These are phyloP conservation scores for Phytophthora constricta DNA, from an alignment of 352 stramenopile species.

Conservation along the genomic window DNA sequence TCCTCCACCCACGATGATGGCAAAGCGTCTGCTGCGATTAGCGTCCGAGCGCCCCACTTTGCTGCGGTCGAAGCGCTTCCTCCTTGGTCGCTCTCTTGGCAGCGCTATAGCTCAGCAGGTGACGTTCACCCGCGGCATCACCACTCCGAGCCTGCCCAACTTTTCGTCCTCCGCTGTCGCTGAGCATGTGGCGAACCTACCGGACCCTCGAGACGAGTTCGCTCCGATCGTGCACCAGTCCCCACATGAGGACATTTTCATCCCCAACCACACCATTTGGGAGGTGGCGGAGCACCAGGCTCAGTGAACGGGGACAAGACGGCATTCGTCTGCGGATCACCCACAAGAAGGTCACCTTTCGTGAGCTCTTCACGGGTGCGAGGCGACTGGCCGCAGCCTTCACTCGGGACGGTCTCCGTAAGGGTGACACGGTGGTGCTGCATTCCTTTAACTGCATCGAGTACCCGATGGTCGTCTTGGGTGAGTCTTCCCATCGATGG, in stretches of 20 bases:
- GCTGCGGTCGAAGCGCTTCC: not conserved
- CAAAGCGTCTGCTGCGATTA: conserved; percentile 24
- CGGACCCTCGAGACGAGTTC: conserved; percentile 16
- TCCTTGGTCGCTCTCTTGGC: conserved; percentile 10
- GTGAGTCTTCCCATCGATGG: conserved; percentile 27
- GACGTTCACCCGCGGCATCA: conserved; percentile 15
- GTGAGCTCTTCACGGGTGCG: conserved; percentile 41
- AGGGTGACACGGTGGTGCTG: conserved; percentile 59
- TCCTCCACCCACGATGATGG: conserved; percentile 8
- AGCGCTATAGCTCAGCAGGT: conserved; percentile 19
- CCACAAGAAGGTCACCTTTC: conserved; percentile 49
- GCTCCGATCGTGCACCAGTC: conserved; percentile 52
- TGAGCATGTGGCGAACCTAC: conserved; percentile 20
- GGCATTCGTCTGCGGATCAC: conserved; percentile 54
- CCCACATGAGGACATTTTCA: conserved; percentile 36
- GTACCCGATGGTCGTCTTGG: conserved; percentile 61
- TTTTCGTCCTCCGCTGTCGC: conserved; percentile 28
- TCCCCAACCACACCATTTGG: conserved; percentile 56
- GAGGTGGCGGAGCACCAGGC: conserved; percentile 50
- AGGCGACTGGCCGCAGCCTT: conserved; percentile 44
- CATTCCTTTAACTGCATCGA: conserved; percentile 71
- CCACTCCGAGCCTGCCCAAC: conserved; percentile 27
- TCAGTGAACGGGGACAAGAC: conserved; percentile 34
- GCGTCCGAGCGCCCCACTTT: conserved; percentile 12
- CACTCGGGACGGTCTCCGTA: conserved; percentile 43